Conservation (phyloP, 371 early-diverging fungal species). For the Apophysomyces variabilis region DNA sequence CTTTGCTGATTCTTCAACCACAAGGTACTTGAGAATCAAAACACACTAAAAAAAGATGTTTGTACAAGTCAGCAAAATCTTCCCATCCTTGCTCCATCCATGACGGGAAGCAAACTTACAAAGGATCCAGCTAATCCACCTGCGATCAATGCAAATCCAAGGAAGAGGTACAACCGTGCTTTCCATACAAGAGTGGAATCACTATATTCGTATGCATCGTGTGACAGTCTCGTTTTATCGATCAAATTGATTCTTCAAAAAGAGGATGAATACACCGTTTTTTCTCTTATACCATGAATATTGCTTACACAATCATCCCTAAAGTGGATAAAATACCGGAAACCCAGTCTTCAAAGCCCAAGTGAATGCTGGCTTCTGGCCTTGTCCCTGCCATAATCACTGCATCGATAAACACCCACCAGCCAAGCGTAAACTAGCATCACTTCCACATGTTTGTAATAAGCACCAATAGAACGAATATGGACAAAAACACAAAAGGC, state of each 20-base stretch:
- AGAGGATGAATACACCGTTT: too few relatives aligned
- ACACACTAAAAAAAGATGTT: slow-evolving; percentile 54
- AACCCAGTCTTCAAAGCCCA: slow-evolving; percentile 82
- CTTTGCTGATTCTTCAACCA: slow-evolving; percentile 56
- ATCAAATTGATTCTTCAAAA: slow-evolving; percentile 55
- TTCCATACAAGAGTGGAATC: slow-evolving; percentile 63
- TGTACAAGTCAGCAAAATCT: slow-evolving; percentile 4
- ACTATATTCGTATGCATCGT: slow-evolving; percentile 52
- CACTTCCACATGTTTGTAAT: slow-evolving; percentile 6
- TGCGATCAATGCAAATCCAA: slow-evolving; percentile 80
- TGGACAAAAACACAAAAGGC: neutral
- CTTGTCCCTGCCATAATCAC: slow-evolving; percentile 47
- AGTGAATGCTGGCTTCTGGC: slow-evolving; percentile 31
- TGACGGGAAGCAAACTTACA: slow-evolving; percentile 50
- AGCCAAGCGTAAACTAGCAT: slow-evolving; percentile 75
- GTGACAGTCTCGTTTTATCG: slow-evolving; percentile 61
- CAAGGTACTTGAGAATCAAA: slow-evolving; percentile 73
- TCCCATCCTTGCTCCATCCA: neutral
- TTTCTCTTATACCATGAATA: neutral
- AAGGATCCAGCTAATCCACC: slow-evolving; percentile 79
- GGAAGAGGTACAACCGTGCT: slow-evolving; percentile 75
- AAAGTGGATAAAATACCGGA: slow-evolving; percentile 79
- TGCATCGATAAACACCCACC: slow-evolving; percentile 88
- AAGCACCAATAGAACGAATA: neutral
- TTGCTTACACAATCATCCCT: slow-evolving; percentile 76